Evolutionary conservation across 768 basidiomycete genomes (phyloP).

Genomic region (Leccinum ochraceum): DNA sequence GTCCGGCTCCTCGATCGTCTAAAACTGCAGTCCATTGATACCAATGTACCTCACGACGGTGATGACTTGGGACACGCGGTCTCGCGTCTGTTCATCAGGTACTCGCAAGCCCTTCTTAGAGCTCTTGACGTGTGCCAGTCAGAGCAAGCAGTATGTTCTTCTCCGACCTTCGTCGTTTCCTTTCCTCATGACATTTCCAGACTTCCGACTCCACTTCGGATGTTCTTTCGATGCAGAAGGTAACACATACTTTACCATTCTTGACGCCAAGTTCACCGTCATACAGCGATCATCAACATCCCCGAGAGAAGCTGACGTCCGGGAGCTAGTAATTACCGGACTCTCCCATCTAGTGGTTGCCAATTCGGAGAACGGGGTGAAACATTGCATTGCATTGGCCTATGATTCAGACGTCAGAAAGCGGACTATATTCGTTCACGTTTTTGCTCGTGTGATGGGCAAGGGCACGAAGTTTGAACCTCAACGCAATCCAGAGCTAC

Average conservation of each 20-base stretch:
- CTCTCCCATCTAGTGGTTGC: constrained; percentile 79
- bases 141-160: constrained; percentile 43
- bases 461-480: constrained; percentile 79
- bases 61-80: constrained; percentile 70
- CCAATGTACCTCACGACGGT: constrained; percentile 47
- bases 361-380: constrained; percentile 87
- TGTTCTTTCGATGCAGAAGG: constrained; percentile 47
- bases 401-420: constrained; percentile 71
- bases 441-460: constrained; percentile 78
- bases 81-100: constrained; percentile 78
- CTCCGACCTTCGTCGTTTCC: not conserved
- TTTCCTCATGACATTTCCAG: constrained; percentile 31
- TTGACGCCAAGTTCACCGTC: constrained; percentile 8
- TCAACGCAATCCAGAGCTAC: constrained; percentile 49
- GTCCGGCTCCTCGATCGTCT: constrained; percentile 78
- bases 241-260: constrained; percentile 19
- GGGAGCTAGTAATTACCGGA: constrained; percentile 77
- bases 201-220: constrained; percentile 52
- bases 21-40: constrained; percentile 60
- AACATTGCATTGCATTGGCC: constrained; percentile 80
- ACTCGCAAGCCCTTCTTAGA: constrained; percentile 64
- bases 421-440: constrained; percentile 79
- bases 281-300: constrained; percentile 44
- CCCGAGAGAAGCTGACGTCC: constrained; percentile 60
- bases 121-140: constrained; percentile 55